Base-by-base conservation (phyloP, 1,284 basidiomycete genomes). In the Trichosporon coremiiforme region DNA sequence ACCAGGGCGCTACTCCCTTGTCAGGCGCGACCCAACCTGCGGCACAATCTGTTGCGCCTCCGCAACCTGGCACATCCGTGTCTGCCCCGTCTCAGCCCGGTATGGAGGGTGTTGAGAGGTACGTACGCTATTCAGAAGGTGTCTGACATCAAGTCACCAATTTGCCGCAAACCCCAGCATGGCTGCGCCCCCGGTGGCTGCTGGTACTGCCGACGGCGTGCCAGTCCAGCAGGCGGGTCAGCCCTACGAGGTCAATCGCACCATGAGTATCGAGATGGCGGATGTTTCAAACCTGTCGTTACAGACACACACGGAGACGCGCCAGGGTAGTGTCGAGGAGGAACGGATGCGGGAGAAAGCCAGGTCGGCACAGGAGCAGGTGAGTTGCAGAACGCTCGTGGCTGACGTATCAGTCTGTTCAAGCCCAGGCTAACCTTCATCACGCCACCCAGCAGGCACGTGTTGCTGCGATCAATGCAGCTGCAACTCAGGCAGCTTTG, bases 391-490 rank as follows among this genome's bases (percentile, higher is more conserved):
- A 4, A n/a, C 15, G n/a, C 25, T 9, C 38, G 25, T 17, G 15
- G 35, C 66, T 69, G 33, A 70, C 65, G 31, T n/a, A 6, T 31
- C 69, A 84, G 80, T 81, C 83, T 12, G 80, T 78, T 1, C 77
- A 79, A 60, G 83, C 84, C 15, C 82, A 83, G 69, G 80, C 82
- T 15, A 79, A 80, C 25, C 76, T 84, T 5, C 80, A 84, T 65
- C 75, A 82, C 65, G 84, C 83, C 1, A 79, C 82, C 5, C 83
- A 84, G 69, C 80, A 84, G 70, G 83, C 84, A 20, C 75, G 84
- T 6, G 83, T 84, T 0, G 84, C 84, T 7, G 80, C 82, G 5
- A 84, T 85, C 74, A 81, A 85, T 66, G 84, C 83, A 0, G 78
- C 79, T 0, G 83, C 83, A 0, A 79, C 80, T 4, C 83, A 83